A percentile compares a stretch with the other conserved stretches of the same genome.
These are phyloP conservation scores for Claviceps maximensis DNA, from an alignment of 2,329 filamentous ascomycete species.

Conservation along the genomic window DNA sequence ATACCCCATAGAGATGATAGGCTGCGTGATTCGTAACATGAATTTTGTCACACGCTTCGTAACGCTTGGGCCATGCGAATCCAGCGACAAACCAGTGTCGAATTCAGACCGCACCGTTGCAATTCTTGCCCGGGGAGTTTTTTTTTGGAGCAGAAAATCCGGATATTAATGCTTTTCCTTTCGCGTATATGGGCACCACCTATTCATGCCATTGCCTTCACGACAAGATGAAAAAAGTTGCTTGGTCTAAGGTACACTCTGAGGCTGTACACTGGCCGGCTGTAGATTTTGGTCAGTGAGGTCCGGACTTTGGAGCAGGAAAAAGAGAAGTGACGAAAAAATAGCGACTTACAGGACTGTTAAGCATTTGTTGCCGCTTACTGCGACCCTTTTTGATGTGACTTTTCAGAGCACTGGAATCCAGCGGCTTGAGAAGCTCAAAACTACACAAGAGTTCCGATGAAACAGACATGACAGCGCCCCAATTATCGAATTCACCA, in stretches of 20 bases:
- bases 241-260: constrained; percentile 23
- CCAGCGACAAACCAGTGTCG: neutral
- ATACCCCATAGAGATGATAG: neutral
- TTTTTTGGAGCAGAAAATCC: neutral
- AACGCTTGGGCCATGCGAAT: neutral
- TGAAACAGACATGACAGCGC: constrained; percentile 96
- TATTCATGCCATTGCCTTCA: neutral
- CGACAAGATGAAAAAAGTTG: neutral
- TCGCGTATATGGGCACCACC: neutral
- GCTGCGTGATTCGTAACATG: neutral
- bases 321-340: neutral
- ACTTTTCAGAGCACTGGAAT: constrained; percentile 90
- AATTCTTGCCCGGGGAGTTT: neutral
- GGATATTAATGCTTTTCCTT: neutral
- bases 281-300: constrained; percentile 13
- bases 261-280: constrained; percentile 43
- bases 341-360: constrained; percentile 68
- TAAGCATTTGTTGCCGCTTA: constrained; percentile 87
- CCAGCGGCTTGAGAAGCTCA: constrained; percentile 87
- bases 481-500: constrained; percentile 98
- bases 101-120: neutral
- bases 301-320: neutral
- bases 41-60: neutral
- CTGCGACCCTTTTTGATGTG: constrained; percentile 98
- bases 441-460: constrained; percentile 91